Evolutionary conservation across 768 basidiomycete species (phyloP).

Genomic region (Tulasnella sp.): DNA sequence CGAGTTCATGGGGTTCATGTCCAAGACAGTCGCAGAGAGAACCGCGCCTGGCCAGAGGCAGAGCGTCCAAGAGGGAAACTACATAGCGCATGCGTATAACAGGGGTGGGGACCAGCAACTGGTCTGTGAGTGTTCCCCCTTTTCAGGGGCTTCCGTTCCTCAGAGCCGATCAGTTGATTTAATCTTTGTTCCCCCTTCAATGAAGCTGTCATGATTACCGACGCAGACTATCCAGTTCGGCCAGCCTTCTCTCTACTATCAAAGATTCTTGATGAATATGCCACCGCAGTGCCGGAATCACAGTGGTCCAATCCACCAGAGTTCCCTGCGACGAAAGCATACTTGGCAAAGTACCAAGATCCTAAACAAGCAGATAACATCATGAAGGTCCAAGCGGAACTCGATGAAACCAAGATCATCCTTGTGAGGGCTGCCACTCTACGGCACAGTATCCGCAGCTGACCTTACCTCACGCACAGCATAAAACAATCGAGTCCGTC

Average conservation of each 20-base stretch:
- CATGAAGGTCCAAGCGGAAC: constrained; percentile 95
- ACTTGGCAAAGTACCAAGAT: constrained; percentile 92
- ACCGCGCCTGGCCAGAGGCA: constrained; percentile 85
- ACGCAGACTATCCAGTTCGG: constrained; percentile 93
- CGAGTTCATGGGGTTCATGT: constrained; percentile 93
- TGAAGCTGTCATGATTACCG: constrained; percentile 84
- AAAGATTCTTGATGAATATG: constrained; percentile 91
- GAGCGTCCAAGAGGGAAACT: constrained; percentile 89
- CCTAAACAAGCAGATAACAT: constrained; percentile 95
- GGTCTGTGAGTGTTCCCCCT: constrained; percentile 54
- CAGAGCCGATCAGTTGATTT: not conserved
- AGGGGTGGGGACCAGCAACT: constrained; percentile 80
- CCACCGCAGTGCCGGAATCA: constrained; percentile 68
- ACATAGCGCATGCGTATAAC: constrained; percentile 92
- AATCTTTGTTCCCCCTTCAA: not conserved
- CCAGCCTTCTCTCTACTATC: constrained; percentile 93
- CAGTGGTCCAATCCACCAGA: constrained; percentile 61
- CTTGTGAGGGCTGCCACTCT: constrained; percentile 54
- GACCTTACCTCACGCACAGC: constrained; percentile 47
- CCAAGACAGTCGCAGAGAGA: constrained; percentile 85
- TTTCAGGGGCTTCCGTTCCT: constrained; percentile 12
- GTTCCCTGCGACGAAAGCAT: constrained; percentile 71
- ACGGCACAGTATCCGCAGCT: not conserved
- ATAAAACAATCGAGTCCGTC: constrained; percentile 98
- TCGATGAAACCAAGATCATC: constrained; percentile 99